Base-by-base conservation (phyloP, 371 early-diverging fungal genomes). In the Mucor mucedo region DNA sequence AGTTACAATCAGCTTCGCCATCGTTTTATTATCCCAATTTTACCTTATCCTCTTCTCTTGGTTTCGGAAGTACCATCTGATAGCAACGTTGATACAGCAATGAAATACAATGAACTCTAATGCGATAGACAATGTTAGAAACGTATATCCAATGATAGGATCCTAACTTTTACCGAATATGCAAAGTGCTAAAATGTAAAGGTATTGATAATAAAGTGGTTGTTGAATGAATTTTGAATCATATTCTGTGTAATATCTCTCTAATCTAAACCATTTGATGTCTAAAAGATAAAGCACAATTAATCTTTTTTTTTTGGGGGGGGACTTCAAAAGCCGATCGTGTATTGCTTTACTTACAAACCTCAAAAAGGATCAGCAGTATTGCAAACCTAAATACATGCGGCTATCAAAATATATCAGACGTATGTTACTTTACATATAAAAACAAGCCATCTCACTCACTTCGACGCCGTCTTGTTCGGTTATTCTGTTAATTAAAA, bases 221-320 rank as follows among this genome's bases (percentile, higher is more conserved):
- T 84, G 81, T 33, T 89, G 83, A 38, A 83, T 77, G 50, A 90
- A 88, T 33, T 77, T 63, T 16, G 81, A 68, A 9, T 88, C 81
- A 4, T 78, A 63, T 9, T 72, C 71, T 4, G 82, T 77, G 53
- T 80, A 77, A 58, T 84, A 82, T 58, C 87, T 84, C 68, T 95
- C 96, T 14, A 95, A 70, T 33, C 89, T 85, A 77, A 92, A 93
- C 96, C 95, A 95, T 71, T 95, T 95, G 61, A 96, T 91, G 70
- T 95, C 92, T 49, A 53, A 11, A 21, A 35, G 29, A 27, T 30
- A 54, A 10, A 52, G 29, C 49, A 54, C 60, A 3, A 8, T 13
- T 49, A 21, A 21, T 21, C 21, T 21, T 21, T 21, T 21, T 21
- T 21, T 21, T 21, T 21, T 0, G 21, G 21, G 21, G 21, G 21